Percentiles rank a stretch among this genome's conserved stretches.
These are phyloP conservation scores for Stagonosporopsis tanaceti DNA, from an alignment of 2,329 filamentous ascomycete genomes.

Conservation along the genomic window DNA sequence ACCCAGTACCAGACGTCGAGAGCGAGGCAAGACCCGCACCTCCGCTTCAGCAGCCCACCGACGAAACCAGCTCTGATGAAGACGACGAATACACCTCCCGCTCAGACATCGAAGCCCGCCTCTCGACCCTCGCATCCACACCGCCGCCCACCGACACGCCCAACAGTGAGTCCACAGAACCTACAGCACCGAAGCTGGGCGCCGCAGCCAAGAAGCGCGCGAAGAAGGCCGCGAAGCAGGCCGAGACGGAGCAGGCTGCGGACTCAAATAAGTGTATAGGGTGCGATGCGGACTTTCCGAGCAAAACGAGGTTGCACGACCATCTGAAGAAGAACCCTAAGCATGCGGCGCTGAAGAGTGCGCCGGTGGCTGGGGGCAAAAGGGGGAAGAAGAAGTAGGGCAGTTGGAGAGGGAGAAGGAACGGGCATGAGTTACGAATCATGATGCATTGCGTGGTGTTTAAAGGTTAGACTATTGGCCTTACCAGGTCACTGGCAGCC, in stretches of 20 bases:
- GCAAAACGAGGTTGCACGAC: conserved; percentile 74
- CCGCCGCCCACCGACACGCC: conserved; percentile 7
- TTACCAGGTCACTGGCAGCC: not conserved
- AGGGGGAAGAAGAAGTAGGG: conserved; percentile 23
- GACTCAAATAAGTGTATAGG: conserved; percentile 74
- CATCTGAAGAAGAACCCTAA: conserved; percentile 69
- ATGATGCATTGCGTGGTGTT: not conserved
- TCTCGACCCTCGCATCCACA: conserved; percentile 23
- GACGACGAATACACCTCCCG: conserved; percentile 50
- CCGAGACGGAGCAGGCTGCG: conserved; percentile 36
- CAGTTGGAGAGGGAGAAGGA: conserved; percentile 17
- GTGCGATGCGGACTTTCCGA: conserved; percentile 80
- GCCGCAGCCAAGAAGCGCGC: conserved; percentile 59
- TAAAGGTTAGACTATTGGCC: not conserved
- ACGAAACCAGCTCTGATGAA: conserved; percentile 31
- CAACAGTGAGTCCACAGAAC: not conserved
- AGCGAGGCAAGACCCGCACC: conserved; percentile 36
- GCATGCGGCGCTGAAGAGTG: conserved; percentile 65
- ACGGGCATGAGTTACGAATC: not conserved
- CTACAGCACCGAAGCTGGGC: conserved; percentile 50
- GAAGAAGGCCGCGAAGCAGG: conserved; percentile 55
- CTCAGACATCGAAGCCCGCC: conserved; percentile 46
- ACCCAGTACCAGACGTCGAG: conserved; percentile 23
- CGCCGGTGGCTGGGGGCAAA: conserved; percentile 26
- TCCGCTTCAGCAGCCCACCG: not conserved